Conservation (phyloP, 2,329 filamentous ascomycete genomes). For the Aspergillus aculeatinus region DNA sequence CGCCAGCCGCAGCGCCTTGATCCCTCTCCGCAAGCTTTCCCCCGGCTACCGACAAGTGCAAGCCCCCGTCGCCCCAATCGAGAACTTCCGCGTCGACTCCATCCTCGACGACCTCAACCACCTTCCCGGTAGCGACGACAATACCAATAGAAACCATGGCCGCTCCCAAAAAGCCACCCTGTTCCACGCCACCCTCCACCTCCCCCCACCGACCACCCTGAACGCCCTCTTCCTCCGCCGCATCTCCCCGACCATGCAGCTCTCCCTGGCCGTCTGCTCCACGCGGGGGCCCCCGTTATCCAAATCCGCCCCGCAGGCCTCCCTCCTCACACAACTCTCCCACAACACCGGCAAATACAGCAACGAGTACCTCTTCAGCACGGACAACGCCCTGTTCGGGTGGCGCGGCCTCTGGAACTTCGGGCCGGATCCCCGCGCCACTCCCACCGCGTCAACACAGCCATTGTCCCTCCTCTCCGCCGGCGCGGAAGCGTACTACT, state of each 20-base stretch:
- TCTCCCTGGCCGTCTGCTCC: conserved; percentile 65
- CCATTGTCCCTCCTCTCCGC: conserved; percentile 80
- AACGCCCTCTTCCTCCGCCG: conserved; percentile 82
- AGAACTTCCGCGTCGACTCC: conserved; percentile 35
- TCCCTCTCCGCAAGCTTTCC: conserved; percentile 75
- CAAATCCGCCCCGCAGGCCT: conserved; percentile 46
- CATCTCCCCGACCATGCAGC: conserved; percentile 71
- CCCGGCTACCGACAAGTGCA: conserved; percentile 78
- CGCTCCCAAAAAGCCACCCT: conserved; percentile 40
- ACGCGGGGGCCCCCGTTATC: conserved; percentile 42
- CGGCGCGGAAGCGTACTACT: conserved; percentile 93
- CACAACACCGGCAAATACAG: conserved; percentile 86
- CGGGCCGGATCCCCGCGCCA: conserved; percentile 60
- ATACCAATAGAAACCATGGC: conserved; percentile 13
- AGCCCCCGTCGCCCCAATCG: conserved; percentile 34
- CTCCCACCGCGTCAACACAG: conserved; percentile 31
- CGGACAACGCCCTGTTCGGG: conserved; percentile 85
- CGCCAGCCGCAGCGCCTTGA: conserved; percentile 67
- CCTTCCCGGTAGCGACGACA: not conserved
- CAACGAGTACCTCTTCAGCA: conserved; percentile 86
- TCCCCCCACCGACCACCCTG: conserved; percentile 72
- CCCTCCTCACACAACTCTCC: conserved; percentile 46
- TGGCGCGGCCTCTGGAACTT: conserved; percentile 93
- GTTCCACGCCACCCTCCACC: conserved; percentile 47
- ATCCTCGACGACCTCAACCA: conserved; percentile 23